Evolutionary conservation across 805 yeast species (phyloP).

Genomic region (Saccharomycopsis schoenii): DNA sequence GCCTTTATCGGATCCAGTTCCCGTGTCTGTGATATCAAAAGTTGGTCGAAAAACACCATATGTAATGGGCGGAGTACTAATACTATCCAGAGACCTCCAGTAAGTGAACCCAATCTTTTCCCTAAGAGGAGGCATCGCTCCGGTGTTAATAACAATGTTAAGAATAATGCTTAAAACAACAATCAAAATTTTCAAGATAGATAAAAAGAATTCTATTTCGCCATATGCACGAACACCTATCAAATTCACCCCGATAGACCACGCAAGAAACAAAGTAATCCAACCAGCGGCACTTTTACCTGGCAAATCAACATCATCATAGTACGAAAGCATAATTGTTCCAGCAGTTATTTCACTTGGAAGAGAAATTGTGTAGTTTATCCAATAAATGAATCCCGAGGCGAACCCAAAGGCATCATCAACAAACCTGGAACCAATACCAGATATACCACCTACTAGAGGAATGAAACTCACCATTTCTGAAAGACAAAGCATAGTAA

Average conservation of each 20-base stretch:
- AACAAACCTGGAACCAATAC: slow-evolving; percentile 63
- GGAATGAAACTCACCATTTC: slow-evolving; percentile 77
- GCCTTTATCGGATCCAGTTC: slow-evolving; percentile 45
- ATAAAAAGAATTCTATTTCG: slow-evolving; percentile 57
- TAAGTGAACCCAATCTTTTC: slow-evolving; percentile 53
- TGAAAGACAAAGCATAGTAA: slow-evolving; percentile 66
- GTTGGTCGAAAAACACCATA: slow-evolving; percentile 73
- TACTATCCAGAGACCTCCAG: slow-evolving; percentile 48
- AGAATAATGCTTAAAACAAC: slow-evolving; percentile 41
- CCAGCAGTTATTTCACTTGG: slow-evolving; percentile 80
- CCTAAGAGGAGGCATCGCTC: slow-evolving; percentile 39
- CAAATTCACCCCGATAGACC: slow-evolving; percentile 42
- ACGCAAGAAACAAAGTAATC: slow-evolving; percentile 52
- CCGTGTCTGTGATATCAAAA: slow-evolving; percentile 53
- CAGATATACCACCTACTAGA: slow-evolving; percentile 69
- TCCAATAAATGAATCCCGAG: slow-evolving; percentile 64
- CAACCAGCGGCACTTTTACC: slow-evolving; percentile 55
- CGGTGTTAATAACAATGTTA: slow-evolving; percentile 57
- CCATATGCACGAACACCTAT: slow-evolving; percentile 67
- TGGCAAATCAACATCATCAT: slow-evolving; percentile 43
- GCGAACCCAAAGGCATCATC: slow-evolving; percentile 74
- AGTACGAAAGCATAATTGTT: slow-evolving; percentile 64
- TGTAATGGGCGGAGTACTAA: slow-evolving; percentile 34
- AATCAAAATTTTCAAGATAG: slow-evolving; percentile 43
- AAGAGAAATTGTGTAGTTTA: slow-evolving; percentile 59